phyloP scores from a whole-genome alignment of 208 protist species.

The Naegleria fowleri region DNA sequence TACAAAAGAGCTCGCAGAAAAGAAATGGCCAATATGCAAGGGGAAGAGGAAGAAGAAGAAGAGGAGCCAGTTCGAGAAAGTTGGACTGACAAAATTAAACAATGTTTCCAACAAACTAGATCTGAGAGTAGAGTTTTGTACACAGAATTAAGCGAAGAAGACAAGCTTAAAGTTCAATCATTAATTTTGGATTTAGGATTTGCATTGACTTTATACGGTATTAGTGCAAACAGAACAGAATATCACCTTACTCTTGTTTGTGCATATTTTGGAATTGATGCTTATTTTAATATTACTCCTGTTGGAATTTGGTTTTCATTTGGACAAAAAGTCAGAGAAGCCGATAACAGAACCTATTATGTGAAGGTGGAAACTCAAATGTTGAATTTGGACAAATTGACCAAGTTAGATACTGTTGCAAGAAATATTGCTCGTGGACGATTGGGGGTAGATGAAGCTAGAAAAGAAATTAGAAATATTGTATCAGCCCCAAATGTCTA shows the following conservation, averaged over 20 bases:
- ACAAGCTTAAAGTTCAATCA: not conserved
- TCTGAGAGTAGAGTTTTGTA: not conserved
- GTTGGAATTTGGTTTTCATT: not conserved
- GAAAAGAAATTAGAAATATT: not conserved
- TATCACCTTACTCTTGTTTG: not conserved
- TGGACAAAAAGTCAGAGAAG: not conserved
- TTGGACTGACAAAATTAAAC: not conserved
- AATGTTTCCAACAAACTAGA: not conserved
- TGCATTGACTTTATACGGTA: not conserved
- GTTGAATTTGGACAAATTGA: not conserved
- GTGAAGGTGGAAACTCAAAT: not conserved
- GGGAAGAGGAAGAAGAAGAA: not conserved
- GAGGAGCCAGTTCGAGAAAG: not conserved
- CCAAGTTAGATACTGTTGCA: not conserved
- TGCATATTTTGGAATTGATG: not conserved
- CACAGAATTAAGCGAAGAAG: not conserved
- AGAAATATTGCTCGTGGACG: not conserved
- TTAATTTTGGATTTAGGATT: slow-evolving; percentile 6
- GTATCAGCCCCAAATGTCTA: not conserved
- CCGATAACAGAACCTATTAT: not conserved
- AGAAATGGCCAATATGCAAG: not conserved
- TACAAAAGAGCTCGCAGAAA: not conserved
- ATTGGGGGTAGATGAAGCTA: not conserved
- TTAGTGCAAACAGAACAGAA: not conserved
- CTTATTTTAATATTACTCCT: slow-evolving; percentile 6